Percentiles rank a stretch among this genome's conserved stretches.
These are phyloP conservation scores for Lentinula novae-zelandiae DNA, from an alignment of 1,284 basidiomycete species.

Conservation along the genomic window DNA sequence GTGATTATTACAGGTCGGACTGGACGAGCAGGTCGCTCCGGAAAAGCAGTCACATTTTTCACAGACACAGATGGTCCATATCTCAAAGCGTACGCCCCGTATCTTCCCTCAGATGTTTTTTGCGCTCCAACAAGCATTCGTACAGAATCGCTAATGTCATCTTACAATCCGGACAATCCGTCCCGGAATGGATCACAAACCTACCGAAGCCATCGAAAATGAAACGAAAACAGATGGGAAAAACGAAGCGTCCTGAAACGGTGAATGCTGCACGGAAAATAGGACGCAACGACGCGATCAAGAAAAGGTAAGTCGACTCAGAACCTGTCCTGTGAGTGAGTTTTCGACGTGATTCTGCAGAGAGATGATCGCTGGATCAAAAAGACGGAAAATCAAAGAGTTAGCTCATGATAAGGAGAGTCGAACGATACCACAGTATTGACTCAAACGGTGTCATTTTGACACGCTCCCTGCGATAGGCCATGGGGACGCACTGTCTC, in stretches of 20 bases:
- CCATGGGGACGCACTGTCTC: not conserved
- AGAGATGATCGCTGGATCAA: constrained; percentile 73
- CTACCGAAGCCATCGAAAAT: constrained; percentile 88
- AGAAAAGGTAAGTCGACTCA: constrained; percentile 53
- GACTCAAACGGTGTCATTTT: not conserved
- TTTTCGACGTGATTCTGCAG: constrained; percentile 30
- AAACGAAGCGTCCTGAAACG: constrained; percentile 73
- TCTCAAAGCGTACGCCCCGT: constrained; percentile 72
- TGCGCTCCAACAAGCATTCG: constrained; percentile 9
- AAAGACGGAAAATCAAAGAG: constrained; percentile 47
- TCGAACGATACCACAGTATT: not conserved
- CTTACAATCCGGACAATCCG: constrained; percentile 81
- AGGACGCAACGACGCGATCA: constrained; percentile 68
- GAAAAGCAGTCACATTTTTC: constrained; percentile 94
- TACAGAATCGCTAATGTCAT: constrained; percentile 91
- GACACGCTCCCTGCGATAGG: not conserved
- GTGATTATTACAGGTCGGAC: constrained; percentile 64
- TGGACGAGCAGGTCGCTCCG: constrained; percentile 88
- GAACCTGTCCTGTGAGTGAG: not conserved
- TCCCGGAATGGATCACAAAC: constrained; percentile 89
- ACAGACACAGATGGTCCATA: constrained; percentile 91
- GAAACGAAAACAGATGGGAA: constrained; percentile 82
- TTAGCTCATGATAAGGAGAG: not conserved
- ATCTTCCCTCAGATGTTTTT: constrained; percentile 6
- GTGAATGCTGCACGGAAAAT: constrained; percentile 75